phyloP scores from a whole-genome alignment of 2,329 filamentous ascomycete species.

The Fusarium sublunatum region DNA sequence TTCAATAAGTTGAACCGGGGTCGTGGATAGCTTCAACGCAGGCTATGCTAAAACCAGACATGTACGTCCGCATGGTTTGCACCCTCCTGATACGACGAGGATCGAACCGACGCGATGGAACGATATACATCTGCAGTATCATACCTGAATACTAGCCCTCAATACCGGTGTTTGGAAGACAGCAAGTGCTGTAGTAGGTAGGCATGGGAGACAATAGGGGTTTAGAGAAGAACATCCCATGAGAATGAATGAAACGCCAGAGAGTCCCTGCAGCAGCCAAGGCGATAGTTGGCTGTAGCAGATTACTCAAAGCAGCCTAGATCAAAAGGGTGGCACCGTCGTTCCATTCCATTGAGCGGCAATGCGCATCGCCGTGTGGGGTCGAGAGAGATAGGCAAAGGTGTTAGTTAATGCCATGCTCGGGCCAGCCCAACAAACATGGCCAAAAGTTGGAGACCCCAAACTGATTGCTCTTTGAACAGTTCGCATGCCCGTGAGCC shows the following conservation, averaged over 20 bases:
- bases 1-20: slow-evolving; percentile 21
- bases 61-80: slow-evolving; percentile 16
- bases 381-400: slow-evolving; percentile 28
- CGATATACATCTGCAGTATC: slow-evolving; percentile 3
- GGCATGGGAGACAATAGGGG: slow-evolving; percentile 9
- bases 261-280: slow-evolving; percentile 2
- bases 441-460: slow-evolving; percentile 38
- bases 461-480: slow-evolving; percentile 10
- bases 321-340: slow-evolving; percentile 17
- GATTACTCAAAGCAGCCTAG: slow-evolving; percentile 16
- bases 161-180: slow-evolving; percentile 10
- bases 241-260: slow-evolving; percentile 14
- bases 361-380: slow-evolving; percentile 34
- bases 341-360: slow-evolving; percentile 31
- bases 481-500: not conserved
- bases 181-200: not conserved
- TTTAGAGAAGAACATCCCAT: slow-evolving; percentile 14
- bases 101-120: slow-evolving; percentile 13
- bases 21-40: slow-evolving; percentile 21
- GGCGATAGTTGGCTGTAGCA: not conserved
- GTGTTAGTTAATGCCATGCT: slow-evolving; percentile 28
- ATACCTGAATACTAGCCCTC: slow-evolving; percentile 18
- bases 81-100: slow-evolving; percentile 13
- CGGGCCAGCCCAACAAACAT: slow-evolving; percentile 8
- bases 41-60: slow-evolving; percentile 19